Percentiles rank a stretch among this genome's conserved stretches.
phyloP scores from a whole-genome alignment of 1,284 basidiomycete genomes.

The Trichosporon ovoides region DNA sequence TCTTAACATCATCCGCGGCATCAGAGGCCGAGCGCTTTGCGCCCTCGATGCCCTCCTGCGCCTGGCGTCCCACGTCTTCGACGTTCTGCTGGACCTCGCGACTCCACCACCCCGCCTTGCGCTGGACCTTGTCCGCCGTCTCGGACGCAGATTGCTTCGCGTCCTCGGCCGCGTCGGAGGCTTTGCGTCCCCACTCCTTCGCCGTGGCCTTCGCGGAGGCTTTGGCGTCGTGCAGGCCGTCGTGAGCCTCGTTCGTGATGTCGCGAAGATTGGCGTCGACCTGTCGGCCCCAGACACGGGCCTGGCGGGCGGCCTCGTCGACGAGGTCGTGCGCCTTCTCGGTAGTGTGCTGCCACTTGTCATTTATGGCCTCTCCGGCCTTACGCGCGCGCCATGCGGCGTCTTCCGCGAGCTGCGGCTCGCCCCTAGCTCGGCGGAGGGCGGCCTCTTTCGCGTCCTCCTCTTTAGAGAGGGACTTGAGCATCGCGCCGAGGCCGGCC shows the following conservation, averaged over 20 bases:
- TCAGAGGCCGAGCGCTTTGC: neutral
- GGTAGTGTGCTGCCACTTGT: neutral
- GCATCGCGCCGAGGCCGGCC: constrained; percentile 32
- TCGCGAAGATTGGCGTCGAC: neutral
- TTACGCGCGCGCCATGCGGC: neutral
- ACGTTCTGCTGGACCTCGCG: neutral
- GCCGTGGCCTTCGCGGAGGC: neutral
- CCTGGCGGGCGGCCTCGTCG: neutral
- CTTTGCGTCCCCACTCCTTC: neutral
- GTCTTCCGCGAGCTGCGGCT: no score
- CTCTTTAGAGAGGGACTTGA: neutral
- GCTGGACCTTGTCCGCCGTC: neutral
- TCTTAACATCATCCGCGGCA: neutral
- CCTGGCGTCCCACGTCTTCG: neutral
- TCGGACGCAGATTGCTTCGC: no score
- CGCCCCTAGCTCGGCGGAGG: no score
- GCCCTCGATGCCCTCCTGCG: neutral
- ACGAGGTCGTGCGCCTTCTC: neutral
- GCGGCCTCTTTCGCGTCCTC: neutral
- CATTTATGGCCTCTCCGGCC: neutral
- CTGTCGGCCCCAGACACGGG: neutral
- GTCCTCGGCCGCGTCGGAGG: neutral
- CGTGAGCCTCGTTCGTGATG: neutral
- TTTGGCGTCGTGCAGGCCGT: neutral
- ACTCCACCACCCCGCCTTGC: neutral